Percentiles rank a stretch among this genome's conserved stretches.
Evolutionary conservation across 2,329 filamentous ascomycete genomes (phyloP).

Genomic region (Trichophyton verrucosum): DNA sequence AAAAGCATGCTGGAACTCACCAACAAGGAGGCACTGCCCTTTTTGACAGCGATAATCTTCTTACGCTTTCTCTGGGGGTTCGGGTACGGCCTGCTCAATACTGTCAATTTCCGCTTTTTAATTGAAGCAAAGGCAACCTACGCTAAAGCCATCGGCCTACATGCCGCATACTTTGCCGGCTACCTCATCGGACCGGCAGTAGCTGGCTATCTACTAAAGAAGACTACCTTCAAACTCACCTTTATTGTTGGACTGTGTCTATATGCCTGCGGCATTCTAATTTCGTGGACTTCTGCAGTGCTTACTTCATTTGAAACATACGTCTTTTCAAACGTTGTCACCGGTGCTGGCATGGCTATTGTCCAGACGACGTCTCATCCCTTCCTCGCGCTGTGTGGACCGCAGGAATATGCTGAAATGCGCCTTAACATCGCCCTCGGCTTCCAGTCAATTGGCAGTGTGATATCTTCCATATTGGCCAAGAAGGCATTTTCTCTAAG

Average conservation of each 20-base stretch:
- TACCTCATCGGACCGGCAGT: slow-evolving; percentile 47
- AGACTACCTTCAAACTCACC: slow-evolving; percentile 51
- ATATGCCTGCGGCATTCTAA: slow-evolving; percentile 49
- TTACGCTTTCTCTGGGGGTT: slow-evolving; percentile 86
- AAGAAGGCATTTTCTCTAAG: slow-evolving; percentile 45
- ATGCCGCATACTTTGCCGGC: slow-evolving; percentile 48
- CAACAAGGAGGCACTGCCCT: slow-evolving; percentile 45
- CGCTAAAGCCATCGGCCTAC: slow-evolving; percentile 40
- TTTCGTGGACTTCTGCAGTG: slow-evolving; percentile 55
- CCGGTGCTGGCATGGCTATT: slow-evolving; percentile 47
- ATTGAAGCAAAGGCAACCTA: slow-evolving; percentile 37
- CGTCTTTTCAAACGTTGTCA: slow-evolving; percentile 50
- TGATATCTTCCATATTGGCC: slow-evolving; percentile 48
- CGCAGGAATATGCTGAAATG: slow-evolving; percentile 47
- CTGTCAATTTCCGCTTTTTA: slow-evolving; percentile 56
- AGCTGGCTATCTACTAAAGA: slow-evolving; percentile 43
- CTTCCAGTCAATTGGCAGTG: slow-evolving; percentile 48
- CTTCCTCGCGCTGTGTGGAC: slow-evolving; percentile 51
- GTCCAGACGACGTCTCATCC: slow-evolving; percentile 50
- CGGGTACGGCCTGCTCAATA: slow-evolving; percentile 75
- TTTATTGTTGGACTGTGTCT: slow-evolving; percentile 49
- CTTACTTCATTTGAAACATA: slow-evolving; percentile 50
- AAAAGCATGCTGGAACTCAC: slow-evolving; percentile 49
- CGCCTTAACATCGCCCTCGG: slow-evolving; percentile 49
- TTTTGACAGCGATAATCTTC: slow-evolving; percentile 55